Evolutionary conservation across 108 stramenopile genomes (phyloP).

Genomic region (Stephanodiscus triporus): DNA sequence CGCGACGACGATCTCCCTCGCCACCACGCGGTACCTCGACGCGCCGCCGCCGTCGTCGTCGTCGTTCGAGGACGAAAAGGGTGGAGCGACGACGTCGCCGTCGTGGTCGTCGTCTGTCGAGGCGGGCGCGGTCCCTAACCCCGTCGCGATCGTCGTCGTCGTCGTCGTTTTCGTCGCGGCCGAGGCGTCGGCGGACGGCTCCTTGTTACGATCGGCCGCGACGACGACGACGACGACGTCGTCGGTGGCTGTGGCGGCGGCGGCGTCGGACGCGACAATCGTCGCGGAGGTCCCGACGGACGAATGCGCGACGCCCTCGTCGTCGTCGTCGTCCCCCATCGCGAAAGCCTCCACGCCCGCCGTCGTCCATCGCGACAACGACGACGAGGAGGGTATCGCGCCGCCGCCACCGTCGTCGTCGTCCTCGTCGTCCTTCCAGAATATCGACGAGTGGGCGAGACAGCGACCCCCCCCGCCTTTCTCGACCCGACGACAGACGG

Average conservation of each 20-base stretch:
- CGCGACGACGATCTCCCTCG: conserved; percentile 9
- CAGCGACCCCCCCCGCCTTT: too few relatives aligned
- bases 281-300: not conserved
- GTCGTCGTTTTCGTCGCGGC: not conserved
- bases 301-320: not conserved
- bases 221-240: not conserved
- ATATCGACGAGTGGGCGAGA: conserved; percentile 8
- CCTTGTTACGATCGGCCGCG: not conserved
- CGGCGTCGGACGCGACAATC: not conserved
- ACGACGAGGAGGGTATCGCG: too few relatives aligned
- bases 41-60: not conserved
- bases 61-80: too few relatives aligned
- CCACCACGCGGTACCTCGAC: conserved; percentile 21
- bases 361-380: not conserved
- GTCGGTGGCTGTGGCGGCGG: not conserved
- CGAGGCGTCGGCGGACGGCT: not conserved
- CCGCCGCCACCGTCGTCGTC: too few relatives aligned
- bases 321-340: conserved; percentile 14
- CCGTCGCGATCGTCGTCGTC: not conserved
- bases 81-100: not conserved
- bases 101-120: not conserved
- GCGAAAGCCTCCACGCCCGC: conserved; percentile 22
- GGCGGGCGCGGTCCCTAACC: too few relatives aligned
- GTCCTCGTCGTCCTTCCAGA: not conserved
- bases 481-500: not conserved